These are phyloP conservation scores for Paraconiothyrium brasiliense DNA, from an alignment of 2,329 filamentous ascomycete species.

Conservation along the genomic window DNA sequence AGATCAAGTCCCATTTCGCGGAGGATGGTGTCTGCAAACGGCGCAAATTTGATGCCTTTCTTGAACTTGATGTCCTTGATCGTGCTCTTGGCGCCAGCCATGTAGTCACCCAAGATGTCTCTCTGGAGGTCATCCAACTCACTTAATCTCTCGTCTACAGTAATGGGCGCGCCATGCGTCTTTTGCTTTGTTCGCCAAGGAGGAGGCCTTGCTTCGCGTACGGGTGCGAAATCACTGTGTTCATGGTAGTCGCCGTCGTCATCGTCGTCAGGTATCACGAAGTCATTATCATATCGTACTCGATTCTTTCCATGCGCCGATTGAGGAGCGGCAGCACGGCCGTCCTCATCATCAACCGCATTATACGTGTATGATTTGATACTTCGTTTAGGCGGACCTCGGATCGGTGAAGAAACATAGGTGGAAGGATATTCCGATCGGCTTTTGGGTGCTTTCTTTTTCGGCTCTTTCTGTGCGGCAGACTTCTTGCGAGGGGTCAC, in stretches of 20 bases:
- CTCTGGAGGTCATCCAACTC: conserved; percentile 68
- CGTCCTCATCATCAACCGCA: conserved; percentile 34
- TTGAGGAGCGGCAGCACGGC: conserved; percentile 37
- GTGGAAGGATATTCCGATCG: conserved; percentile 68
- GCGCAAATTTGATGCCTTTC: conserved; percentile 64
- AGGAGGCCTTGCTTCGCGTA: conserved; percentile 43
- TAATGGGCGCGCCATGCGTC: conserved; percentile 67
- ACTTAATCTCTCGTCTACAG: conserved; percentile 63
- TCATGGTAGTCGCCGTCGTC: conserved; percentile 48
- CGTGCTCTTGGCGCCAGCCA: conserved; percentile 67
- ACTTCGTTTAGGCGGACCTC: conserved; percentile 54
- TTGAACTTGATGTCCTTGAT: conserved; percentile 70
- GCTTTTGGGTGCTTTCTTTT: conserved; percentile 29
- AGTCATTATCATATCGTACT: conserved; percentile 49
- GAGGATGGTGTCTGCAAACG: conserved; percentile 75
- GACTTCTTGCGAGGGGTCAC: conserved; percentile 54
- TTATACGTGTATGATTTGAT: conserved; percentile 40
- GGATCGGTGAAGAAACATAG: conserved; percentile 72
- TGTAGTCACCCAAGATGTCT: conserved; percentile 71
- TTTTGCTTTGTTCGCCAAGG: conserved; percentile 48
- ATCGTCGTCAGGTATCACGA: conserved; percentile 48
- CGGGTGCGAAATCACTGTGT: conserved; percentile 59
- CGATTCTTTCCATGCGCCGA: conserved; percentile 30
- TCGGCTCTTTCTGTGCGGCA: conserved; percentile 29
- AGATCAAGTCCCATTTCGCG: conserved; percentile 77